Base-by-base conservation (phyloP, 306 rosid species). In the Senna siamea region DNA sequence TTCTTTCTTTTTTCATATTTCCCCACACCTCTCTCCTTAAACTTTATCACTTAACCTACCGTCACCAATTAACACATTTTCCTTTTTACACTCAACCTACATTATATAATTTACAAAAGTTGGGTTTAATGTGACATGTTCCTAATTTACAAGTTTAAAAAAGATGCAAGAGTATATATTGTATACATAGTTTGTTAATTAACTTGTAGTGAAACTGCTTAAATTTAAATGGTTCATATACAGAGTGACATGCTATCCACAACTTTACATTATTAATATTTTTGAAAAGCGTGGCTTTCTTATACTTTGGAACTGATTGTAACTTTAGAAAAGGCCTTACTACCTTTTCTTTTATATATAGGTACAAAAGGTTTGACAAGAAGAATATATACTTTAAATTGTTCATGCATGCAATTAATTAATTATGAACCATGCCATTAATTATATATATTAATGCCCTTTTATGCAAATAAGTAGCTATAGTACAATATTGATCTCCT, bases 301-400 rank as follows among this genome's bases (percentile, higher is more conserved):
- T 47, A 11, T 75, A 66, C 66, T 26, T 18, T 23, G 17, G 22
- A 51, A 48, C 41, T 54, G 76, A 73, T 54, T 56, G 18, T 1
- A 64, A 74, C 59, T 57, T 63, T 62, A 17, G 68, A 69, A 82
- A 74, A 74, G 74, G 75, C 6, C 30, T 34, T 44, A 15, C 18
- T 2, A 12, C 67, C 57, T 71, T n/a, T 61, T 13, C 37, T 26
- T 34, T 62, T 69, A 46, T 22, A 5, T 11, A 4, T 22, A 37
- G 43, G 15, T 60, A 19, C 8, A 69, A 78, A 59, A 70, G 73
- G 69, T 66, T 79, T 46, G 78, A 79, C 69, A 71, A 58, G 65
- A 78, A 51, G 72, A 66, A 70, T 51, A n/a, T n/a, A n/a, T n/a
- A 65, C 68, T 48, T 35, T n/a, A n/a, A n/a, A n/a, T n/a, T 41